These are phyloP conservation scores for Pyrenochaeta sp. DNA, from an alignment of 2,329 filamentous ascomycete genomes.

Conservation along the genomic window DNA sequence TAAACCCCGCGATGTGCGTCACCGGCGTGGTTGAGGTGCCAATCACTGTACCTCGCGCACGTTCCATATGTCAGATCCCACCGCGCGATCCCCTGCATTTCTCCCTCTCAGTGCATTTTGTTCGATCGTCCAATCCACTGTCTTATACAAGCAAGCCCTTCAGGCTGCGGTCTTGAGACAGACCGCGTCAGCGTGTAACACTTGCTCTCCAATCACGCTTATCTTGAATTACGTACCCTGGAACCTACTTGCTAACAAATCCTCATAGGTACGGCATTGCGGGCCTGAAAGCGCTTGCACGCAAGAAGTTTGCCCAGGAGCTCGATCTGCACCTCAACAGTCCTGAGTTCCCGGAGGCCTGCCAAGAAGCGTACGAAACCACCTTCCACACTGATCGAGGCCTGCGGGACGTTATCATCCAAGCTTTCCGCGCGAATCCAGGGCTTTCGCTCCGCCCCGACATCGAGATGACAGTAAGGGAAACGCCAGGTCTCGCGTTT, in stretches of 20 bases:
- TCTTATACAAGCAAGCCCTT: constrained; percentile 8
- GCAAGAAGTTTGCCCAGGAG: constrained; percentile 57
- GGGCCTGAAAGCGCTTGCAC: constrained; percentile 56
- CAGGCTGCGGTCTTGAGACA: constrained; percentile 18
- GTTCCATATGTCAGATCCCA: constrained; percentile 15
- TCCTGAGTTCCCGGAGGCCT: constrained; percentile 57
- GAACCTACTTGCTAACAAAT: constrained; percentile 31
- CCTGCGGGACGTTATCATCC: constrained; percentile 57
- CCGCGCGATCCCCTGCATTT: constrained; percentile 5
- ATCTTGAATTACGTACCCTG: constrained; percentile 8
- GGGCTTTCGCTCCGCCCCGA: constrained; percentile 56
- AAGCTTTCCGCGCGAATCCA: constrained; percentile 57
- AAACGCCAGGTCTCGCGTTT: constrained; percentile 57
- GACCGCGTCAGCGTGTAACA: constrained; percentile 32
- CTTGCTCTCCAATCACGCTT: constrained; percentile 14
- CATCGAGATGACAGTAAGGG: constrained; percentile 54
- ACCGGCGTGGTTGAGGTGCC: constrained; percentile 28
- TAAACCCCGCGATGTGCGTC: constrained; percentile 44
- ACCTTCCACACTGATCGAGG: constrained; percentile 61
- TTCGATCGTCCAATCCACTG: constrained; percentile 28
- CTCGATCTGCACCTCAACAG: constrained; percentile 55
- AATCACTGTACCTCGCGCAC: constrained; percentile 29
- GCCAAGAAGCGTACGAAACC: constrained; percentile 59
- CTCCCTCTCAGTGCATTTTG: constrained; percentile 11
- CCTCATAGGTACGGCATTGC: constrained; percentile 55